Evolutionary conservation across 1,284 basidiomycete genomes (phyloP).

Genomic region (Acaromyces ingoldii): DNA sequence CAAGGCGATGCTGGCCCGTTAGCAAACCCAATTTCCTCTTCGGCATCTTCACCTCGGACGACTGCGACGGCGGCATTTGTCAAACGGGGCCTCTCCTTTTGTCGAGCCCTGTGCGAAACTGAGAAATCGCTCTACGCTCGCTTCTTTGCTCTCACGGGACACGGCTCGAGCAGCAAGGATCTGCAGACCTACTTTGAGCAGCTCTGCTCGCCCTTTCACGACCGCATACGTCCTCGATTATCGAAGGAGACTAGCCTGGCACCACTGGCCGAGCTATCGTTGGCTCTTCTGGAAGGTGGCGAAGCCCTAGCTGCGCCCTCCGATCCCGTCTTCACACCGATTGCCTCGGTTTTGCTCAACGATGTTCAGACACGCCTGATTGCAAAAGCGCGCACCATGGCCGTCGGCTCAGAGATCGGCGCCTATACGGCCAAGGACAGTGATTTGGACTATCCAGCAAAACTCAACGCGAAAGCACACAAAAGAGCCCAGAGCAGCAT

Average conservation of each 20-base stretch:
- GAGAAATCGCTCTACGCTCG: not conserved
- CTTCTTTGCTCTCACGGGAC: not conserved
- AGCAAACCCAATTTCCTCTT: not conserved
- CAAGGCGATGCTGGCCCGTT: too few species aligned
- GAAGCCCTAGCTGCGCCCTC: not conserved
- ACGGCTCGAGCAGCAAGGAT: not conserved
- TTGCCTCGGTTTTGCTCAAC: not conserved
- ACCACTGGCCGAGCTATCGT: not conserved
- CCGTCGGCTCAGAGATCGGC: not conserved
- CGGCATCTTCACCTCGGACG: not conserved
- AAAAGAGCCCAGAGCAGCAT: conserved; percentile 3
- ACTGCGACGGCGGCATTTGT: not conserved
- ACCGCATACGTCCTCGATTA: conserved; percentile 2
- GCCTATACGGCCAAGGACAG: not conserved
- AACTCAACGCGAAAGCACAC: not conserved
- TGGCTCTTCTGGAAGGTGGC: not conserved
- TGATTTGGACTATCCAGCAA: conserved; percentile 6
- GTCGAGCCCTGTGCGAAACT: not conserved
- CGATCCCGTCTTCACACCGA: not conserved
- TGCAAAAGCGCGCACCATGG: not conserved
- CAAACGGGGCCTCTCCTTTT: not conserved
- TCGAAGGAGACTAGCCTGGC: conserved; percentile 1
- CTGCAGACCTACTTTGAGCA: not conserved
- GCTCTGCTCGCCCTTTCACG: conserved; percentile 1
- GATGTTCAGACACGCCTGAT: conserved; percentile 1